phyloP scores from a whole-genome alignment of 345 rosid genomes.

The Salix purpurea region DNA sequence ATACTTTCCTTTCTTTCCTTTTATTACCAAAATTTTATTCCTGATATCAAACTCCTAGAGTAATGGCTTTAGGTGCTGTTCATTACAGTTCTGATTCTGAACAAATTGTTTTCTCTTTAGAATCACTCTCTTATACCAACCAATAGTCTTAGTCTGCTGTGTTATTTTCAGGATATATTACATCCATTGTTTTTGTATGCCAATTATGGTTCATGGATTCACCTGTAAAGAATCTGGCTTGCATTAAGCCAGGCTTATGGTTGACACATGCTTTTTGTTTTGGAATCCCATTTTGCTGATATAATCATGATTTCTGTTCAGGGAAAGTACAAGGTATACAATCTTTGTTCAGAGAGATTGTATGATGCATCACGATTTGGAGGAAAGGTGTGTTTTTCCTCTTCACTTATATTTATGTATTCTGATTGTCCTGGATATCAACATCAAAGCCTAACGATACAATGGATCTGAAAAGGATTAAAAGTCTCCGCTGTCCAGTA shows the following conservation, averaged over 20 bases:
- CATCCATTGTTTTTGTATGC: not conserved
- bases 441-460: not conserved
- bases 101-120: not conserved
- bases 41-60: not conserved
- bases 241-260: not conserved
- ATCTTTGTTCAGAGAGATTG: constrained; percentile 32
- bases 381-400: constrained; percentile 25
- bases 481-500: not conserved
- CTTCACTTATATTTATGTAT: not conserved
- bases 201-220: not conserved
- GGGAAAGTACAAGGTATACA: constrained; percentile 33
- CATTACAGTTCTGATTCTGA: not conserved
- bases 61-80: not conserved
- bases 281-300: constrained; percentile 7
- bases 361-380: constrained; percentile 27
- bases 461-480: not conserved
- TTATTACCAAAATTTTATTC: not conserved
- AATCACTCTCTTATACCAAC: not conserved
- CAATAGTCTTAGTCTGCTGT: no score
- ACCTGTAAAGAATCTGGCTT: not conserved
- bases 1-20: not conserved
- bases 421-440: not conserved
- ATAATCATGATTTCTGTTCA: constrained; percentile 16
- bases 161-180: not conserved
- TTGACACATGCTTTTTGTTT: not conserved